Percentiles rank a stretch among this genome's conserved stretches.
These are phyloP conservation scores for Alternaria triticimaculans DNA, from an alignment of 2,329 filamentous ascomycete species.

Conservation along the genomic window DNA sequence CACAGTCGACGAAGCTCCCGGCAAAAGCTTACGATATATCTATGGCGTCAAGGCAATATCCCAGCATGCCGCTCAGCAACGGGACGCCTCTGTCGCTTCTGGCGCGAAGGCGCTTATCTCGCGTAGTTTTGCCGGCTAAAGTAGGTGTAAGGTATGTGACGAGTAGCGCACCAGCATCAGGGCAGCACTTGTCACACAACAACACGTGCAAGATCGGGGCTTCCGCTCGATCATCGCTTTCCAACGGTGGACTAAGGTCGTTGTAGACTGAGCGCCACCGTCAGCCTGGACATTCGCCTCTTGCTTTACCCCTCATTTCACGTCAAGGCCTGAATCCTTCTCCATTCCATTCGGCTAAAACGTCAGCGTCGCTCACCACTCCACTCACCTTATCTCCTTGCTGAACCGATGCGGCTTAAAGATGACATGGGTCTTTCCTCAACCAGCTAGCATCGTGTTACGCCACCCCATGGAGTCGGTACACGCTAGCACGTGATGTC, in stretches of 20 bases:
- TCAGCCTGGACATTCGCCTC: background rate
- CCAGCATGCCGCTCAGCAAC: background rate
- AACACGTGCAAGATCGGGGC: slow-evolving; percentile 2
- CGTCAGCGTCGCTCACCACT: background rate
- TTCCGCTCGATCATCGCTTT: slow-evolving; percentile 1
- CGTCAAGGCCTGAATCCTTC: background rate
- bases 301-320: background rate
- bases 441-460: slow-evolving; percentile 1
- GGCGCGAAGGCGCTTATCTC: background rate
- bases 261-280: background rate
- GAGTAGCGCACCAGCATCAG: background rate
- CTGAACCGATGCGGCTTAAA: background rate
- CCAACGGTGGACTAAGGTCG: background rate
- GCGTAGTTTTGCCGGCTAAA: slow-evolving; percentile 1
- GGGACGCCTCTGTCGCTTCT: background rate
- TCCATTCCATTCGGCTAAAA: background rate
- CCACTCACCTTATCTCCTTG: background rate
- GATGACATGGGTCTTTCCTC: background rate
- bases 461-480: slow-evolving; percentile 3
- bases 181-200: slow-evolving; percentile 1
- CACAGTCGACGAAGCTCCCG: background rate
- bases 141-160: background rate
- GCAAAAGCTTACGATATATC: background rate
- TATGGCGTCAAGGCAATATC: background rate
- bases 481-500: slow-evolving; percentile 4